A percentile compares a stretch with the other conserved stretches of the same genome.
Evolutionary conservation across 306 rosid species (phyloP).

Genomic region (Pyrus pyrifolia): DNA sequence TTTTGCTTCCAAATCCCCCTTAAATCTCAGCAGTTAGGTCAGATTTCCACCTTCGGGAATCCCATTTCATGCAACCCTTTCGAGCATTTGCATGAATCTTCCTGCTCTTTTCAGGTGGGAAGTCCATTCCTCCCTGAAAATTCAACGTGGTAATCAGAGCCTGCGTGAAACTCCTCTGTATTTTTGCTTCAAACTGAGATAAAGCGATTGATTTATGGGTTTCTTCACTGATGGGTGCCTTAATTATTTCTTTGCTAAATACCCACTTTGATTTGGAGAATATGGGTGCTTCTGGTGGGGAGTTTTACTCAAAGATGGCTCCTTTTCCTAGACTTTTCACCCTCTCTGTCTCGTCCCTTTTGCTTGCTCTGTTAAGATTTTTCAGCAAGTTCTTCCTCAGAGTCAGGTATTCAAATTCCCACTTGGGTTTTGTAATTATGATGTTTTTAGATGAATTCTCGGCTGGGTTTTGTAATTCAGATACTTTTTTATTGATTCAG

Average conservation of each 20-base stretch:
- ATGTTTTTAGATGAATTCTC: neutral
- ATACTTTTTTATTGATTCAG: neutral
- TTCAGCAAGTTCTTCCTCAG: slow-evolving; percentile 25
- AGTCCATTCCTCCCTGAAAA: slow-evolving; percentile 37
- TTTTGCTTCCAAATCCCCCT: slow-evolving; percentile 14
- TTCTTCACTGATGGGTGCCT: neutral
- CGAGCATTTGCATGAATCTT: neutral
- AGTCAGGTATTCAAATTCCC: slow-evolving; percentile 36
- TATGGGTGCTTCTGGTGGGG: slow-evolving; percentile 29
- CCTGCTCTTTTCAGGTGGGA: slow-evolving; percentile 26
- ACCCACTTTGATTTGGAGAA: slow-evolving; percentile 28
- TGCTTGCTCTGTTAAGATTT: slow-evolving; percentile 39
- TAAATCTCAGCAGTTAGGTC: slow-evolving; percentile 40
- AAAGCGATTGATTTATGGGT: slow-evolving; percentile 19
- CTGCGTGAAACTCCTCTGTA: slow-evolving; percentile 39
- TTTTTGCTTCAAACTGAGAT: slow-evolving; percentile 46
- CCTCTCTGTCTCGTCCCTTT: slow-evolving; percentile 37
- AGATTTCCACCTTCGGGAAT: slow-evolving; percentile 52
- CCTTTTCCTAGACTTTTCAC: slow-evolving; percentile 26
- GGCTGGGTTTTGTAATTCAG: neutral
- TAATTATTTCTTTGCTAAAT: neutral
- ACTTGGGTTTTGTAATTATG: neutral
- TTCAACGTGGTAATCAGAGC: slow-evolving; percentile 49
- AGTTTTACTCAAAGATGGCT: slow-evolving; percentile 25
- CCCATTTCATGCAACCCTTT: slow-evolving; percentile 28